These are phyloP conservation scores for Cladosporium phlei DNA, from an alignment of 2,329 filamentous ascomycete genomes.

Conservation along the genomic window DNA sequence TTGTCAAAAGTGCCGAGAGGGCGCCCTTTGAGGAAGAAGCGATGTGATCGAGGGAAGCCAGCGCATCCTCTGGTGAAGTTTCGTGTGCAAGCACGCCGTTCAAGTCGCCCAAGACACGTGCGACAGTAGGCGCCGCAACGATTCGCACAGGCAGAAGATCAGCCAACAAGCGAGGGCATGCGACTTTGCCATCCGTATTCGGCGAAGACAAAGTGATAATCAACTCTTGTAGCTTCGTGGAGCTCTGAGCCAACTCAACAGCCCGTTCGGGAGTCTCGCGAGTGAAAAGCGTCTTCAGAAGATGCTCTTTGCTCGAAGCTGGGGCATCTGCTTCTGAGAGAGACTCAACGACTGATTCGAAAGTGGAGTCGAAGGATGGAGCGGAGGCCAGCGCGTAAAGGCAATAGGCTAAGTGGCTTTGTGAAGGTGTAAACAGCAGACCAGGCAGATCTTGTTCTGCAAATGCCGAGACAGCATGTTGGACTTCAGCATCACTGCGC, in stretches of 20 bases:
- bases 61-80: neutral
- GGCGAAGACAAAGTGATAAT: neutral
- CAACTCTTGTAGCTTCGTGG: constrained; percentile 5
- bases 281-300: constrained; percentile 28
- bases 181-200: neutral
- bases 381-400: constrained; percentile 48
- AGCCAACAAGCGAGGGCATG: constrained; percentile 7
- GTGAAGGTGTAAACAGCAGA: constrained; percentile 65
- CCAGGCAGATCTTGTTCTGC: constrained; percentile 52
- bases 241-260: constrained; percentile 25
- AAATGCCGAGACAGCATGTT: constrained; percentile 40
- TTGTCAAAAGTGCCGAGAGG: neutral
- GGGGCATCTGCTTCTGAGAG: constrained; percentile 16
- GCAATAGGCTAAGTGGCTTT: constrained; percentile 60
- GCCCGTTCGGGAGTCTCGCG: constrained; percentile 31
- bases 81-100: constrained; percentile 4
- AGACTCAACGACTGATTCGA: constrained; percentile 18
- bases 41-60: constrained; percentile 4
- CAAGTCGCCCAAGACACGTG: neutral
- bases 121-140: neutral
- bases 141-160: constrained; percentile 3
- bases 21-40: constrained; percentile 6
- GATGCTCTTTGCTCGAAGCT: constrained; percentile 1
- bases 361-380: constrained; percentile 31
- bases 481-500: constrained; percentile 39